Evolutionary conservation across 2,329 filamentous ascomycete genomes (phyloP).

Genomic region (Cladophialophora psammophila): DNA sequence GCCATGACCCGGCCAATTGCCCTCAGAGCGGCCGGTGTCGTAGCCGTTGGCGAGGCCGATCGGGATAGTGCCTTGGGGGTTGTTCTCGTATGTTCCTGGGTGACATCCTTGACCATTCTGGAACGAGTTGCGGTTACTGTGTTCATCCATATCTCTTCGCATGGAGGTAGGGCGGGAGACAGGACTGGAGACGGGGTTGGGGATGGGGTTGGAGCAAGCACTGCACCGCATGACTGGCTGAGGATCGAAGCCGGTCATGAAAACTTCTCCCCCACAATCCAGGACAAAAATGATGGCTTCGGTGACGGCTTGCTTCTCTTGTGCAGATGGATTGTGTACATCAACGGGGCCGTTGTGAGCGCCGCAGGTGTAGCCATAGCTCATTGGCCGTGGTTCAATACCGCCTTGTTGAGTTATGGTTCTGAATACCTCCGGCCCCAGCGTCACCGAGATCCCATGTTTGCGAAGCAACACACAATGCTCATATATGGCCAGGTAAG

Average conservation of each 20-base stretch:
- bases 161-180: background rate
- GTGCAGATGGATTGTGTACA: slow-evolving; percentile 6
- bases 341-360: slow-evolving; percentile 9
- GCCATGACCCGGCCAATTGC: background rate
- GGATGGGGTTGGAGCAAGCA: slow-evolving; percentile 20
- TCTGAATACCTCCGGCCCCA: slow-evolving; percentile 1
- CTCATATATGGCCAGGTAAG: slow-evolving; percentile 23
- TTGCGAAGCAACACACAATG: slow-evolving; percentile 21
- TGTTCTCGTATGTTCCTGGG: slow-evolving; percentile 3
- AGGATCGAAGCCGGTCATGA: slow-evolving; percentile 10
- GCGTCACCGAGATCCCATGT: slow-evolving; percentile 22
- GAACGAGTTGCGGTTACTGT: slow-evolving; percentile 9
- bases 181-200: background rate
- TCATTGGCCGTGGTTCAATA: background rate
- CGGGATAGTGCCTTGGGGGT: background rate
- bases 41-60: background rate
- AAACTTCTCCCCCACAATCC: slow-evolving; percentile 24
- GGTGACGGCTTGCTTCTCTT: slow-evolving; percentile 21
- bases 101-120: background rate
- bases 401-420: background rate
- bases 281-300: slow-evolving; percentile 20
- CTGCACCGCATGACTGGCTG: slow-evolving; percentile 7
- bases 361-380: background rate
- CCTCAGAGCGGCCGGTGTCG: background rate
- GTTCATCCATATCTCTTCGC: slow-evolving; percentile 1